phyloP scores from a whole-genome alignment of 2,329 filamentous ascomycete species.

The Aspergillus sp. region DNA sequence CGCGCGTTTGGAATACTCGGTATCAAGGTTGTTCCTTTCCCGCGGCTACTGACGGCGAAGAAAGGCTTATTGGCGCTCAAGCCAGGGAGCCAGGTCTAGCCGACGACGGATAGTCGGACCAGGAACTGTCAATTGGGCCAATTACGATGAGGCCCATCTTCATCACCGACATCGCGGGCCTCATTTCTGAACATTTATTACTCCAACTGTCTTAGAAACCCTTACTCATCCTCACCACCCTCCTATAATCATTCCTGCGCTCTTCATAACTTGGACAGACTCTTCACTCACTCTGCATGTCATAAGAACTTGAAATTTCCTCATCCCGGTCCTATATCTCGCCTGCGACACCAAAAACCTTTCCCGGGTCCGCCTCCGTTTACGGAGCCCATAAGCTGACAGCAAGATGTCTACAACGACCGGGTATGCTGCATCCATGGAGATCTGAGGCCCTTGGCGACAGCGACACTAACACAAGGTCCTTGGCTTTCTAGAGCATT shows the following conservation, averaged over 20 bases:
- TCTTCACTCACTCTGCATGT: conserved; percentile 1
- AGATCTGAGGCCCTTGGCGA: neutral
- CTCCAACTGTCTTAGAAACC: neutral
- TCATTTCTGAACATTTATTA: conserved; percentile 4
- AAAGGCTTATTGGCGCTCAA: neutral
- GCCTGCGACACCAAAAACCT: neutral
- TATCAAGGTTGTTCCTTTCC: conserved; percentile 25
- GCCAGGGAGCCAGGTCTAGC: conserved; percentile 3
- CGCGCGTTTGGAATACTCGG: conserved; percentile 22
- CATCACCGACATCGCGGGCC: conserved; percentile 6
- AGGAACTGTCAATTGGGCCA: conserved; percentile 4
- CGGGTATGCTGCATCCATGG: conserved; percentile 43
- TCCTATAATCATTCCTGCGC: neutral
- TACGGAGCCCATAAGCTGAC: conserved; percentile 20
- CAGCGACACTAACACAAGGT: conserved; percentile 5
- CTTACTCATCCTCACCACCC: neutral
- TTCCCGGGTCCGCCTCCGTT: conserved; percentile 19
- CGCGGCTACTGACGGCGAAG: conserved; percentile 22
- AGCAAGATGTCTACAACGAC: conserved; percentile 59
- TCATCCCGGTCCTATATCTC: neutral
- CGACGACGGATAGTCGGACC: conserved; percentile 21
- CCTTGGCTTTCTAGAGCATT: conserved; percentile 66
- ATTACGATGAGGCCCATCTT: conserved; percentile 13
- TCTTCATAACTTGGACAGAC: neutral
- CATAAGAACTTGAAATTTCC: neutral